phyloP scores from a whole-genome alignment of 495 filamentous ascomycete species.

The Podospora didyma region DNA sequence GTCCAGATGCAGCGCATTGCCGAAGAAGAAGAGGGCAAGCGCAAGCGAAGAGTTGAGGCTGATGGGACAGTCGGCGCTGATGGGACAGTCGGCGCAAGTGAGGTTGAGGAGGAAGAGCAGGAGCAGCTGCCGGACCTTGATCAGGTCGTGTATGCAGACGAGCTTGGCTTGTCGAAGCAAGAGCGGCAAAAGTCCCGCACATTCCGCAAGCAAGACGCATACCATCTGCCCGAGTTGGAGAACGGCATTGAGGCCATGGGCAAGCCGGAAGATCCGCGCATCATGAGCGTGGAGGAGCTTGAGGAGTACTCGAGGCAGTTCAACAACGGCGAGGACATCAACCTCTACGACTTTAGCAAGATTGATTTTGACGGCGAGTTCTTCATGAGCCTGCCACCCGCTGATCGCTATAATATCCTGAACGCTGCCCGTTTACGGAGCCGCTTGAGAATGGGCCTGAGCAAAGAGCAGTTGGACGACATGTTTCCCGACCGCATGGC shows the following conservation, averaged over 20 bases:
- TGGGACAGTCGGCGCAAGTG: slow-evolving; percentile 10
- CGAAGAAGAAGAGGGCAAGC: slow-evolving; percentile 73
- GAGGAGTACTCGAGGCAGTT: slow-evolving; percentile 92
- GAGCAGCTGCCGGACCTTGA: slow-evolving; percentile 58
- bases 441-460: slow-evolving; percentile 87
- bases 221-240: slow-evolving; percentile 85
- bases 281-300: slow-evolving; percentile 91
- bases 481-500: slow-evolving; percentile 99
- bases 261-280: slow-evolving; percentile 81
- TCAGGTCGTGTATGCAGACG: slow-evolving; percentile 81
- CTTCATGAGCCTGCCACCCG: slow-evolving; percentile 82
- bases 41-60: slow-evolving; percentile 43
- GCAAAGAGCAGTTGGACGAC: slow-evolving; percentile 87
- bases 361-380: slow-evolving; percentile 96
- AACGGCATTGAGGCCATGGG: slow-evolving; percentile 78
- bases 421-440: slow-evolving; percentile 87
- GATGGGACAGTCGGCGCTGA: slow-evolving; percentile 8
- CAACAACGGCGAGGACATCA: slow-evolving; percentile 89
- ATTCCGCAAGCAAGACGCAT: slow-evolving; percentile 88
- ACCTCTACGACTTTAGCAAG: slow-evolving; percentile 96
- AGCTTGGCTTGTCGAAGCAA: slow-evolving; percentile 72
- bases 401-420: slow-evolving; percentile 93
- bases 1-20: slow-evolving; percentile 86
- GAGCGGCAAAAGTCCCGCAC: slow-evolving; percentile 70
- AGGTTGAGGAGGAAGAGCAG: slow-evolving; percentile 51